Conservation (phyloP, 2,329 filamentous ascomycete genomes). For the Magnaporthiopsis poae region DNA sequence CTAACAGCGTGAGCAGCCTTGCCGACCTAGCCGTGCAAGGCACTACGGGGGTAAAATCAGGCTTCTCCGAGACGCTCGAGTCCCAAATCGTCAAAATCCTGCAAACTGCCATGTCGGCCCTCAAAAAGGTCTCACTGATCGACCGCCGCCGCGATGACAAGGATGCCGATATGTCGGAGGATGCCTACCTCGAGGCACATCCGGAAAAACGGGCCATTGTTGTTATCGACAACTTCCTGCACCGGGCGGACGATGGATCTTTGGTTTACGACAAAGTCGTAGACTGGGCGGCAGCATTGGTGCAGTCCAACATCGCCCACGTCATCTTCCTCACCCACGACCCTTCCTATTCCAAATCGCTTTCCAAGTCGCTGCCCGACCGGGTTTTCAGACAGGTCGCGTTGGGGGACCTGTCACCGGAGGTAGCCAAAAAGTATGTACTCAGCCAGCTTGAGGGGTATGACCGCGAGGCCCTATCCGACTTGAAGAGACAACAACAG, state of each 20-base stretch:
- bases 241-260: constrained; percentile 56
- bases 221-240: constrained; percentile 83
- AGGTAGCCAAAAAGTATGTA: constrained; percentile 85
- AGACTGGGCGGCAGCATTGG: constrained; percentile 80
- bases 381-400: constrained; percentile 80
- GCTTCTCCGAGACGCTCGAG: constrained; percentile 87
- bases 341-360: constrained; percentile 74
- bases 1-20: constrained; percentile 87
- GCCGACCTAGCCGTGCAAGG: constrained; percentile 87
- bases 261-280: constrained; percentile 71
- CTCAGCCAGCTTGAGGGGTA: constrained; percentile 62
- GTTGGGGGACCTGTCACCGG: constrained; percentile 74
- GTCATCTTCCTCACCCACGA: constrained; percentile 91
- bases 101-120: constrained; percentile 68
- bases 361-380: constrained; percentile 80
- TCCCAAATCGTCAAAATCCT: constrained; percentile 82
- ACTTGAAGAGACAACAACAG: constrained; percentile 22
- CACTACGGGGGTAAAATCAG: constrained; percentile 86
- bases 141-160: constrained; percentile 53
- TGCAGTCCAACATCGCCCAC: constrained; percentile 80
- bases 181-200: constrained; percentile 83
- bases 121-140: constrained; percentile 68
- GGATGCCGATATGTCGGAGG: constrained; percentile 62
- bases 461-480: constrained; percentile 18
- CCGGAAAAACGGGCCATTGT: constrained; percentile 75